A percentile compares a stretch with the other conserved stretches of the same genome.
Conservation (phyloP, 257 asterid species). For the Coffea eugenioides region DNA sequence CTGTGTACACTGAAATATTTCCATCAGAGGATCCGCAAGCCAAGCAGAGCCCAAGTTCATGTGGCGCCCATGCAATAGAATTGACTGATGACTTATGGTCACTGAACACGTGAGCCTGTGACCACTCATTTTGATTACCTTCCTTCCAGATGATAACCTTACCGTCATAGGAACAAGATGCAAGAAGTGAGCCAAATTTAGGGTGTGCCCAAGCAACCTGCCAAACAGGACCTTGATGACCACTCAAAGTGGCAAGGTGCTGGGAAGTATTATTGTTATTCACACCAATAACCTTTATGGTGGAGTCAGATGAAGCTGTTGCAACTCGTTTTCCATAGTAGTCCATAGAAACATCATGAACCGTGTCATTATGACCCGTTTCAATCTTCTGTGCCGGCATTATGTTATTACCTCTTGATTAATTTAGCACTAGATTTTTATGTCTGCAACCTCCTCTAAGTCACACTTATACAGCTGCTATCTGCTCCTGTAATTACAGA, state of each 20-base stretch:
- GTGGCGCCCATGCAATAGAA: slow-evolving; percentile 94
- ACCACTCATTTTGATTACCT: slow-evolving; percentile 74
- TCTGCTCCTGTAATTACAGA: slow-evolving; percentile 12
- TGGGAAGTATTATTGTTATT: slow-evolving; percentile 67
- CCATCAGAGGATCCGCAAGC: slow-evolving; percentile 97
- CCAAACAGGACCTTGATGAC: slow-evolving; percentile 96
- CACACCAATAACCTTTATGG: slow-evolving; percentile 70
- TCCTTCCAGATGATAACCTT: slow-evolving; percentile 90
- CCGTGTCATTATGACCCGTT: slow-evolving; percentile 81
- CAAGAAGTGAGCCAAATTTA: slow-evolving; percentile 77
- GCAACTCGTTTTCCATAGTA: slow-evolving; percentile 94
- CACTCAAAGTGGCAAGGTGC: slow-evolving; percentile 76
- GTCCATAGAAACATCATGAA: slow-evolving; percentile 91
- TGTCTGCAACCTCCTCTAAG: background rate
- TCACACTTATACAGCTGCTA: background rate
- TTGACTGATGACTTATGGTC: slow-evolving; percentile 87
- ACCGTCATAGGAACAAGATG: slow-evolving; percentile 92
- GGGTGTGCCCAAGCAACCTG: slow-evolving; percentile 96
- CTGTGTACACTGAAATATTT: slow-evolving; percentile 63
- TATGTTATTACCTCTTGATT: slow-evolving; percentile 18
- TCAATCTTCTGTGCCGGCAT: slow-evolving; percentile 97
- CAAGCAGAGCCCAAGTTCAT: slow-evolving; percentile 81
- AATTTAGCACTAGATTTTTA: background rate
- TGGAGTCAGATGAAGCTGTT: slow-evolving; percentile 85
- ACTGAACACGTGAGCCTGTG: slow-evolving; percentile 63